Conservation (phyloP, 108 stramenopile species). For the Aurantiochytrium sp. region DNA sequence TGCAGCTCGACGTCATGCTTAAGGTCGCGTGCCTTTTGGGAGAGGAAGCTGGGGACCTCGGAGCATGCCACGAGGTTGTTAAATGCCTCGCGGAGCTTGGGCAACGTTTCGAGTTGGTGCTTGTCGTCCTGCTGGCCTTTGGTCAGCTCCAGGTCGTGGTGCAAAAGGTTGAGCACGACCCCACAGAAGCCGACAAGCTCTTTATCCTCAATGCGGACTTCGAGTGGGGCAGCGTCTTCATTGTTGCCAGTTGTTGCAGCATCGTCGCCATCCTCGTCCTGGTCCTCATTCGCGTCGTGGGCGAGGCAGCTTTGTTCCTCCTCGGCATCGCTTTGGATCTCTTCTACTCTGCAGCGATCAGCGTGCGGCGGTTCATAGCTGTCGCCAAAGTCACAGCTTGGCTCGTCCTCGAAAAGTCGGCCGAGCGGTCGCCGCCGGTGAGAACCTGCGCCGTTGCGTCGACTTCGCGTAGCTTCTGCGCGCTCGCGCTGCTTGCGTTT, state of each 20-base stretch:
- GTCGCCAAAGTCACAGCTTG: background rate
- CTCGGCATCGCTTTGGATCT: background rate
- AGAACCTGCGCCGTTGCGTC: background rate
- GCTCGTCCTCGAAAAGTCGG: background rate
- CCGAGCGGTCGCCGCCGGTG: background rate
- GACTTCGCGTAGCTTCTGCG: background rate
- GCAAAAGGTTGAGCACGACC: background rate
- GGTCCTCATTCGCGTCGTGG: too few species aligned
- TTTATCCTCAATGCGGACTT: background rate
- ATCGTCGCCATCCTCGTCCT: background rate
- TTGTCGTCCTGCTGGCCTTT: background rate
- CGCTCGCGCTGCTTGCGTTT: background rate
- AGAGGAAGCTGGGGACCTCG: background rate
- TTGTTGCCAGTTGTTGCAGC: background rate
- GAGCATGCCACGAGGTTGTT: background rate
- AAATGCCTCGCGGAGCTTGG: background rate
- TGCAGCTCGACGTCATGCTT: background rate
- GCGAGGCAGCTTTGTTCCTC: too few species aligned
- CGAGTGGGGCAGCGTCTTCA: background rate
- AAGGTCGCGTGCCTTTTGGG: background rate
- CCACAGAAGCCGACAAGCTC: background rate
- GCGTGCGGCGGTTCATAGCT: background rate
- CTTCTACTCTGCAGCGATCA: background rate
- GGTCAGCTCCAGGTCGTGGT: background rate
- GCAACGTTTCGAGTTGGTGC: background rate